phyloP scores from a whole-genome alignment of 495 filamentous ascomycete species.

The Parachaetomium inaequale region DNA sequence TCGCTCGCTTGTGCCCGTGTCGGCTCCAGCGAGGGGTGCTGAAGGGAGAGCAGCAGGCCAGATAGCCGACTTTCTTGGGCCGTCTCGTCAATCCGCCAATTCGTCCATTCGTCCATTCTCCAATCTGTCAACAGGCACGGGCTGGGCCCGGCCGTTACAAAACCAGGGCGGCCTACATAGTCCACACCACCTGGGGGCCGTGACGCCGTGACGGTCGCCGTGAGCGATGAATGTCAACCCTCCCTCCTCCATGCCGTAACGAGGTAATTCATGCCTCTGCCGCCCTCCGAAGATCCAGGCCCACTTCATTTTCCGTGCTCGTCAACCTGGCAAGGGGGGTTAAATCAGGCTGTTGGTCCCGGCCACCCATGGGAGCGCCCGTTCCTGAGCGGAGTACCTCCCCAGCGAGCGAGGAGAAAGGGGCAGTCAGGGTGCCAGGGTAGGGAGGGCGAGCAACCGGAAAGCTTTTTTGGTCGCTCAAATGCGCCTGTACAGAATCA shows the following conservation, averaged over 20 bases:
- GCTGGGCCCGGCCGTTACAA: background rate
- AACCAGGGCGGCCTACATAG: background rate
- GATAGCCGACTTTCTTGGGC: slow-evolving; percentile 11
- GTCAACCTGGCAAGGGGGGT: slow-evolving; percentile 23
- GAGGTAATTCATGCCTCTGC: slow-evolving; percentile 28
- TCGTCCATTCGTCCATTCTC: background rate
- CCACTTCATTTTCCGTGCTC: slow-evolving; percentile 25
- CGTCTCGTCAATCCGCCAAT: background rate
- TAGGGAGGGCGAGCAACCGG: no score
- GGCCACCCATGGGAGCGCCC: background rate
- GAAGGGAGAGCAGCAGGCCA: background rate
- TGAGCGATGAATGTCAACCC: background rate
- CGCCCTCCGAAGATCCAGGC: slow-evolving; percentile 27
- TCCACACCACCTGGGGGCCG: background rate
- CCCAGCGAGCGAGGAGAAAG: background rate
- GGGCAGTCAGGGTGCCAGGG: no score
- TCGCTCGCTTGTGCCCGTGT: slow-evolving; percentile 34
- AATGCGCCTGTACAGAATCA: background rate
- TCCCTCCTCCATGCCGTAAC: slow-evolving; percentile 16
- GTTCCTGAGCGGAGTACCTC: background rate
- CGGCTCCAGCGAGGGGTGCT: slow-evolving; percentile 22
- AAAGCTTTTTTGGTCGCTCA: background rate
- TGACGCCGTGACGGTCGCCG: background rate
- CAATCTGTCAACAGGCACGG: background rate
- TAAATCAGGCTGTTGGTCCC: slow-evolving; percentile 28